Evolutionary conservation across 1,284 basidiomycete genomes (phyloP), one percentile per base, ranked within the genome.

Genomic region (Termitomyces sp.): DNA sequence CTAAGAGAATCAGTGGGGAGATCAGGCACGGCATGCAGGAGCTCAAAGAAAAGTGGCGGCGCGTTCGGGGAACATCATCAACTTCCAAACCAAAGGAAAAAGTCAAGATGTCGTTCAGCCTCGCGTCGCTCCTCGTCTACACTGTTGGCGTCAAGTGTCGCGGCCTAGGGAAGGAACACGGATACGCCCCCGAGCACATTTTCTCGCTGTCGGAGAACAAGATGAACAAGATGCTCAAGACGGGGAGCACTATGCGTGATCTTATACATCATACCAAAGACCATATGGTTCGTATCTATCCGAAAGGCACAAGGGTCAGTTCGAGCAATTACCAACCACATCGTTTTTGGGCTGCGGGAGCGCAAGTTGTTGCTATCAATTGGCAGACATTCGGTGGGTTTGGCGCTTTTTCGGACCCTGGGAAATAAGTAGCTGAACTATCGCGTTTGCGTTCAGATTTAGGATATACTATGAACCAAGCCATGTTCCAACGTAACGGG

Each of bases 291-390:
- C 77, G 97, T 56, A 84, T 92, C 13, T 99, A 99, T 67, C 97
- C 97, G 0, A 90, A 90, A 64, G 94, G 90, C 1, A 84, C 78
- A 38, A 74, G 94, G 50, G 75, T 97, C 44, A 86, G 80, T 58
- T 93, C 90, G 58, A 88, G 88, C 21, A 99, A 99, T 69, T 98
- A 90, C 67, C 81, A 90, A 61, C 96, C 96, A 3, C 85, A 92
- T 70, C 81, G 88, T 38, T 94, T 86, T 69, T 99, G 96, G 96
- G 82, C 84, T 0, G 85, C 86, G 0, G 96, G 96, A 0, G 86
- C 87, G 15, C 96, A 99, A 70, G 71, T 99, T n/a, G 94, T 97
- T 0, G 94, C 97, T 5, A 80, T 99, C 58, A 99, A 99, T 69
- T 98, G 94, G 92, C 97, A 99, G 71, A 99, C 94, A 0, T 88